Percentiles rank a stretch among this genome's conserved stretches.
phyloP scores from a whole-genome alignment of 176 grass and related monocot species.

The Aegilops longissima region DNA sequence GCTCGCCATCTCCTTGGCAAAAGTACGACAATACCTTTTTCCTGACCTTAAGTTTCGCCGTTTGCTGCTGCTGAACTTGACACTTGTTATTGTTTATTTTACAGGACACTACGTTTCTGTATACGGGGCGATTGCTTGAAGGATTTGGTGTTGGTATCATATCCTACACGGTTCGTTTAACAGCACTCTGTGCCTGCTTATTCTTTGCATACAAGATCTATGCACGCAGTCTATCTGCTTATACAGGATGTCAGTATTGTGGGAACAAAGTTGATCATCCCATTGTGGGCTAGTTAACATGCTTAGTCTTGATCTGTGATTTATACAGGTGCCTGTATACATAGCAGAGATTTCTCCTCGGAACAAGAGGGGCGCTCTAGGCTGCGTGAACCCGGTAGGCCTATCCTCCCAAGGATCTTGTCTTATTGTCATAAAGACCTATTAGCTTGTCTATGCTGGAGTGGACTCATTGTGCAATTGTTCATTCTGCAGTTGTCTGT shows the following conservation, averaged over 20 bases:
- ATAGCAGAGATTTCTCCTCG: constrained; percentile 94
- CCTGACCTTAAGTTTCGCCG: background rate
- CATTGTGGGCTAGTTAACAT: background rate
- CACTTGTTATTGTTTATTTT: background rate
- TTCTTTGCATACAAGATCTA: constrained; percentile 1
- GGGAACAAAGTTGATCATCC: background rate
- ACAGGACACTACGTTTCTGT: constrained; percentile 88
- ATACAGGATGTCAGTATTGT: background rate
- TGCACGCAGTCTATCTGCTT: background rate
- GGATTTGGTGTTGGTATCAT: constrained; percentile 96
- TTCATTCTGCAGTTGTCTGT: constrained; percentile 60
- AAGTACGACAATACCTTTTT: constrained; percentile 31
- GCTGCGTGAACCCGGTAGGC: constrained; percentile 82
- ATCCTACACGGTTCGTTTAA: constrained; percentile 62
- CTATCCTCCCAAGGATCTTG: background rate
- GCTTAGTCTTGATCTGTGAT: background rate
- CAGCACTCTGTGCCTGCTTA: background rate
- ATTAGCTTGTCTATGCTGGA: background rate
- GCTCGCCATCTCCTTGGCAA: constrained; percentile 95
- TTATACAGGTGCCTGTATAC: constrained; percentile 83
- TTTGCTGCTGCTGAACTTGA: background rate
- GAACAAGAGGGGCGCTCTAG: constrained; percentile 91
- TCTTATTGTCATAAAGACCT: background rate
- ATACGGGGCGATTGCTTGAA: constrained; percentile 88
- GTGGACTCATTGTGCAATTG: constrained; percentile 8